phyloP scores from a whole-genome alignment of 2,329 filamentous ascomycete genomes.

The Chaetomiaceae sp. region DNA sequence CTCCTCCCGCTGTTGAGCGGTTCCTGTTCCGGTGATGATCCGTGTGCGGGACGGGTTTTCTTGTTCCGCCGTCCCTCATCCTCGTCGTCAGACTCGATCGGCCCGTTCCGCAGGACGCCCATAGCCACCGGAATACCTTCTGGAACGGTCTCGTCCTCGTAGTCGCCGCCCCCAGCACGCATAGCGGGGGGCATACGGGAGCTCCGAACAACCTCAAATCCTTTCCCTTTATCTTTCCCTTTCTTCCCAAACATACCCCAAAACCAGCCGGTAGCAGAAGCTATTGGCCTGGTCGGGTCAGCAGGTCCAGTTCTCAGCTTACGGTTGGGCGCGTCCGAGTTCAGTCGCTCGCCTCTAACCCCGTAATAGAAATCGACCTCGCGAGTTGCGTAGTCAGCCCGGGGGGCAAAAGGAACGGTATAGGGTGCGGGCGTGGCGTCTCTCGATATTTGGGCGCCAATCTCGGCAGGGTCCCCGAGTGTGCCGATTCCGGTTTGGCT shows the following conservation, averaged over 20 bases:
- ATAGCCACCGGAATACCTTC: slow-evolving; percentile 63
- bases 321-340: slow-evolving; percentile 72
- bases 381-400: slow-evolving; percentile 84
- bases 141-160: slow-evolving; percentile 62
- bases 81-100: slow-evolving; percentile 61
- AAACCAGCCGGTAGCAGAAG: slow-evolving; percentile 87
- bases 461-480: slow-evolving; percentile 37
- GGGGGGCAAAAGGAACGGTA: slow-evolving; percentile 47
- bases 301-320: slow-evolving; percentile 90
- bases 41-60: slow-evolving; percentile 30
- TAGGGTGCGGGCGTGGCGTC: slow-evolving; percentile 44
- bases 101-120: slow-evolving; percentile 54
- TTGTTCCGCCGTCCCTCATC: slow-evolving; percentile 39
- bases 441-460: slow-evolving; percentile 40
- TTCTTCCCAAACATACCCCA: slow-evolving; percentile 74
- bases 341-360: slow-evolving; percentile 81
- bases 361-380: slow-evolving; percentile 98
- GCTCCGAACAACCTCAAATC: slow-evolving; percentile 93
- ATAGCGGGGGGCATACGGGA: slow-evolving; percentile 78
- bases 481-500: slow-evolving; percentile 34
- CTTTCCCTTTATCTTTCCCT: slow-evolving; percentile 91
- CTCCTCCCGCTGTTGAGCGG: slow-evolving; percentile 46
- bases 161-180: slow-evolving; percentile 50
- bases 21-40: slow-evolving; percentile 34
- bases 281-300: slow-evolving; percentile 87